Conservation (phyloP, 495 filamentous ascomycete genomes). For the Neurospora sp. region DNA sequence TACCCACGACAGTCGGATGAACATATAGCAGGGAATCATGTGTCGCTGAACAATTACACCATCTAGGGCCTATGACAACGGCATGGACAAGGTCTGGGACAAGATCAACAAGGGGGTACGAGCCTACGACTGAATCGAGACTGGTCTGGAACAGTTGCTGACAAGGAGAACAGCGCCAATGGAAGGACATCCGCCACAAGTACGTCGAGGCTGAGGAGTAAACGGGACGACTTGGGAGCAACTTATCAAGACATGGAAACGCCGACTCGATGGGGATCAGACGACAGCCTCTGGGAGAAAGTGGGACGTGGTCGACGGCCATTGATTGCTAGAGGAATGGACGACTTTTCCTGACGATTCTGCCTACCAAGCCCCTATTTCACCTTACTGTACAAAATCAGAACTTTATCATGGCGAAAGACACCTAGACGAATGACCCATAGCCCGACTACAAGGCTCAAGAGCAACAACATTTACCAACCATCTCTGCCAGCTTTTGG, state of each 20-base stretch:
- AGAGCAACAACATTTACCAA: neutral
- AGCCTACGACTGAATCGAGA: neutral
- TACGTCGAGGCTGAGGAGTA: constrained; percentile 54
- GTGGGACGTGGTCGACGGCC: neutral
- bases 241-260: neutral
- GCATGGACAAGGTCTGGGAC: constrained; percentile 81
- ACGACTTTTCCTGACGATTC: neutral
- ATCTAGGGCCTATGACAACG: constrained; percentile 62
- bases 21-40: neutral
- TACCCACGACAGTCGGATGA: constrained; percentile 4
- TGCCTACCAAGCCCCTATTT: neutral
- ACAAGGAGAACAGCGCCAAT: constrained; percentile 69
- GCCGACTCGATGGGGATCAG: neutral
- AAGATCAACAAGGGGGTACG: constrained; percentile 74
- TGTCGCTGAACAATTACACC: constrained; percentile 13
- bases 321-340: neutral
- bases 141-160: constrained; percentile 12
- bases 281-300: neutral
- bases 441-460: neutral
- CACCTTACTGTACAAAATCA: neutral
- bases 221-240: neutral
- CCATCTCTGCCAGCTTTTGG: neutral
- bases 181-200: constrained; percentile 94
- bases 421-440: neutral
- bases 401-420: neutral